These are phyloP conservation scores for Candida sp. DNA, from an alignment of 1,139 yeast genomes.

Conservation along the genomic window DNA sequence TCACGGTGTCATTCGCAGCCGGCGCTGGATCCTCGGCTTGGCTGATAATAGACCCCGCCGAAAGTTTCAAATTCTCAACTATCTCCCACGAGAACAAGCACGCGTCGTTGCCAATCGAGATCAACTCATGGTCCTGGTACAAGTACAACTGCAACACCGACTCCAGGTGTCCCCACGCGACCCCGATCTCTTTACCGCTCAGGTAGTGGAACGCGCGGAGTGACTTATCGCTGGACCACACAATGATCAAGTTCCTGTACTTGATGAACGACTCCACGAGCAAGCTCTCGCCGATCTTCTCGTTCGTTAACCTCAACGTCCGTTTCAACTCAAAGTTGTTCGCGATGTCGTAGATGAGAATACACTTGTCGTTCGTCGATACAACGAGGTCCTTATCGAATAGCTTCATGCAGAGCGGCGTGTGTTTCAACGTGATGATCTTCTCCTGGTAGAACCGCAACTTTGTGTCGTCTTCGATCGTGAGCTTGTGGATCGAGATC, in stretches of 20 bases:
- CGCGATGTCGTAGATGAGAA: conserved; percentile 41
- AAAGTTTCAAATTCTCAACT: conserved; percentile 8
- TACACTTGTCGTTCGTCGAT: conserved; percentile 56
- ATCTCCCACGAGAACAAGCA: conserved; percentile 54
- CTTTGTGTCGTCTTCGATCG: conserved; percentile 15
- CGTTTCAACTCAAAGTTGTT: conserved; percentile 37
- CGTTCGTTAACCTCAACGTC: conserved; percentile 44
- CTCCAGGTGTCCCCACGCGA: conserved; percentile 73
- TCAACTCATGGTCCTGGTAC: conserved; percentile 21
- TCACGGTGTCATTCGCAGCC: not conserved
- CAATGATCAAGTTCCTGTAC: conserved; percentile 33
- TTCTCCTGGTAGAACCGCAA: conserved; percentile 38
- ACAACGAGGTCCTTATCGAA: conserved; percentile 43
- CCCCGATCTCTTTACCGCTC: conserved; percentile 49
- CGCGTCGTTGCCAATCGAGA: conserved; percentile 54
- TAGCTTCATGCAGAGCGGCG: conserved; percentile 45
- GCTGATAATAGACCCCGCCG: not conserved
- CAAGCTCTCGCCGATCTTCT: conserved; percentile 38
- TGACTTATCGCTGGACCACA: conserved; percentile 58
- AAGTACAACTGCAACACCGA: conserved; percentile 44
- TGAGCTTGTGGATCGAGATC: conserved; percentile 52
- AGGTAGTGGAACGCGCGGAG: conserved; percentile 51
- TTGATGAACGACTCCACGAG: conserved; percentile 45
- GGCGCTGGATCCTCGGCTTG: not conserved
- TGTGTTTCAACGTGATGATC: conserved; percentile 50